These are phyloP conservation scores for Apiospora marii DNA, from an alignment of 2,329 filamentous ascomycete species.

Conservation along the genomic window DNA sequence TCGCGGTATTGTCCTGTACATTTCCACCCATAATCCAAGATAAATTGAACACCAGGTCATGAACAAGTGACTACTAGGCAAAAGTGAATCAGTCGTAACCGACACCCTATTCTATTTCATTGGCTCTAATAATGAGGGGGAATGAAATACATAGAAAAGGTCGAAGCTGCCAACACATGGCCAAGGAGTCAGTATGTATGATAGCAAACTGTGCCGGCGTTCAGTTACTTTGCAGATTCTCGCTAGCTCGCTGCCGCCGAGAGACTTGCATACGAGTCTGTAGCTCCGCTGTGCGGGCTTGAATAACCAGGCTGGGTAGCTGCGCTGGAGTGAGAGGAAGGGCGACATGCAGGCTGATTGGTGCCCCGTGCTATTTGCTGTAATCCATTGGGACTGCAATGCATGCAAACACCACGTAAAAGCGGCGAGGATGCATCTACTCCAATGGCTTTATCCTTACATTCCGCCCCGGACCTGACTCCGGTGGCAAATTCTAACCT, in stretches of 20 bases:
- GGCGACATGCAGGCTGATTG: neutral
- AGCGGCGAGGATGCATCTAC: neutral
- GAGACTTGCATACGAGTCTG: neutral
- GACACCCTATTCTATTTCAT: no score
- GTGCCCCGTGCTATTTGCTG: neutral
- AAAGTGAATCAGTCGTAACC: no score
- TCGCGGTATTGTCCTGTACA: no score
- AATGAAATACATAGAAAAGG: neutral
- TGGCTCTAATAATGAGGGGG: no score
- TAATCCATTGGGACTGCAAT: neutral
- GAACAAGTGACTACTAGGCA: no score
- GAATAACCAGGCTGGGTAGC: no score
- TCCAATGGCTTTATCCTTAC: neutral
- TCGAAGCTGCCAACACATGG: neutral
- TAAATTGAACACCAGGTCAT: no score
- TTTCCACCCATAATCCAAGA: no score
- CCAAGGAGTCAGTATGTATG: neutral
- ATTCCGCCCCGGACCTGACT: neutral
- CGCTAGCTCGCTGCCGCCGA: neutral
- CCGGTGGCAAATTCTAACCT: neutral
- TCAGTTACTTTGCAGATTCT: neutral
- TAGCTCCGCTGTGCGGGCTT: neutral
- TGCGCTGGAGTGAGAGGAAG: neutral
- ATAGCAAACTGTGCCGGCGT: neutral
- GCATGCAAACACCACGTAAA: neutral